These are phyloP conservation scores for Ophiostoma ulmi DNA, from an alignment of 2,329 filamentous ascomycete species.

Conservation along the genomic window DNA sequence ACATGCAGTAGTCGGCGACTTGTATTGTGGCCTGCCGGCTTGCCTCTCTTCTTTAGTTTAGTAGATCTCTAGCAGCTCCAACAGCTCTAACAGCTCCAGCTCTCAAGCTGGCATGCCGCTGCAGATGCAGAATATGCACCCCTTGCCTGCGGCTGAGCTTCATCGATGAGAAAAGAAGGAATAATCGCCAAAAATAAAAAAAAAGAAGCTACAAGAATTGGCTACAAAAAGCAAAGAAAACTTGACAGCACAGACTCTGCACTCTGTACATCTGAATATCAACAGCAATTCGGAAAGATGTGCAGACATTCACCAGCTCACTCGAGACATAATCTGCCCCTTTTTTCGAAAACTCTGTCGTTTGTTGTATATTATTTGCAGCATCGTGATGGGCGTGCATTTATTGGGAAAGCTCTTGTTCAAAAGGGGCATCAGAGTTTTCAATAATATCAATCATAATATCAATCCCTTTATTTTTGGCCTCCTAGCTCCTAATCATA, in stretches of 20 bases:
- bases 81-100: no score
- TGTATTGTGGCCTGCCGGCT: background rate
- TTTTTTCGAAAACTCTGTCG: background rate
- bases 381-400: background rate
- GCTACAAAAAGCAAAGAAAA: background rate
- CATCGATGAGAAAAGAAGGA: background rate
- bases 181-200: background rate
- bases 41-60: background rate
- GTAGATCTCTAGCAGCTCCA: background rate
- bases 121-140: background rate
- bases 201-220: background rate
- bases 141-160: background rate
- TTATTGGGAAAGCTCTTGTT: background rate
- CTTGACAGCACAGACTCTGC: background rate
- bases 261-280: background rate
- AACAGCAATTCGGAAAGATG: conserved; percentile 4
- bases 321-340: background rate
- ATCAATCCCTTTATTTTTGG: background rate
- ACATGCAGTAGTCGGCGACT: background rate
- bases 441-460: background rate
- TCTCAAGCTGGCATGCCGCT: background rate
- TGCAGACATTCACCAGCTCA: background rate
- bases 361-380: background rate
- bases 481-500: background rate
- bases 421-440: conserved; percentile 2